Evolutionary conservation across 352 stramenopile species (phyloP).

Genomic region (Globisporangium okanoganense): DNA sequence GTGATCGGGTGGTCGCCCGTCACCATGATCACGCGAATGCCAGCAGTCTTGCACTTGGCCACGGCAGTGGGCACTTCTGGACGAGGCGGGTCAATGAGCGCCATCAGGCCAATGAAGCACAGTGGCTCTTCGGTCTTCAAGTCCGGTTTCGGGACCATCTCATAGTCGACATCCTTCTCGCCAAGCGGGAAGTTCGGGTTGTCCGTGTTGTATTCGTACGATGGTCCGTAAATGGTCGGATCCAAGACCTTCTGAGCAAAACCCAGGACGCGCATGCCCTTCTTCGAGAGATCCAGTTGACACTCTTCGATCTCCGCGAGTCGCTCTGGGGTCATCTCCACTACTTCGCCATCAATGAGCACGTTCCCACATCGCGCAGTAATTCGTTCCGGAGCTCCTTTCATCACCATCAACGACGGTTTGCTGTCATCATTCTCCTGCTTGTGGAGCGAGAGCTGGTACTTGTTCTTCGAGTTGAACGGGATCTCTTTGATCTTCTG

Average conservation of each 20-base stretch:
- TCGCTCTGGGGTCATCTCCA: slow-evolving; percentile 92
- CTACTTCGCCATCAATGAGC: slow-evolving; percentile 34
- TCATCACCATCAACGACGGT: slow-evolving; percentile 46
- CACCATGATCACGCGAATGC: slow-evolving; percentile 94
- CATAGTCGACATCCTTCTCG: slow-evolving; percentile 82
- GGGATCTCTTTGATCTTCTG: slow-evolving; percentile 64
- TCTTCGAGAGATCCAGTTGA: slow-evolving; percentile 56
- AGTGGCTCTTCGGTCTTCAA: slow-evolving; percentile 73
- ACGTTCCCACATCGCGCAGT: slow-evolving; percentile 71
- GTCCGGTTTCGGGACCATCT: slow-evolving; percentile 46
- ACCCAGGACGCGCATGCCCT: slow-evolving; percentile 63
- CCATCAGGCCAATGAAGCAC: slow-evolving; percentile 94
- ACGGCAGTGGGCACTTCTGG: slow-evolving; percentile 84
- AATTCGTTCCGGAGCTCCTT: slow-evolving; percentile 91
- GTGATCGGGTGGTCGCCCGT: slow-evolving; percentile 92
- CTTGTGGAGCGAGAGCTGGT: slow-evolving; percentile 71
- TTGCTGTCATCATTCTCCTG: slow-evolving; percentile 29
- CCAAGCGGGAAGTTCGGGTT: slow-evolving; percentile 83
- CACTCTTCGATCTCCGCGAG: slow-evolving; percentile 62
- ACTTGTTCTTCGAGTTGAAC: slow-evolving; percentile 88
- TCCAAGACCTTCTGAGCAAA: slow-evolving; percentile 64
- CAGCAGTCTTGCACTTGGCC: slow-evolving; percentile 88
- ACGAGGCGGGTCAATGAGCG: slow-evolving; percentile 94
- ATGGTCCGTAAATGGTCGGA: slow-evolving; percentile 33
- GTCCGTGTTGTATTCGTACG: slow-evolving; percentile 73